phyloP scores from a whole-genome alignment of 2,329 filamentous ascomycete genomes.

The Fusarium odoratissimum region DNA sequence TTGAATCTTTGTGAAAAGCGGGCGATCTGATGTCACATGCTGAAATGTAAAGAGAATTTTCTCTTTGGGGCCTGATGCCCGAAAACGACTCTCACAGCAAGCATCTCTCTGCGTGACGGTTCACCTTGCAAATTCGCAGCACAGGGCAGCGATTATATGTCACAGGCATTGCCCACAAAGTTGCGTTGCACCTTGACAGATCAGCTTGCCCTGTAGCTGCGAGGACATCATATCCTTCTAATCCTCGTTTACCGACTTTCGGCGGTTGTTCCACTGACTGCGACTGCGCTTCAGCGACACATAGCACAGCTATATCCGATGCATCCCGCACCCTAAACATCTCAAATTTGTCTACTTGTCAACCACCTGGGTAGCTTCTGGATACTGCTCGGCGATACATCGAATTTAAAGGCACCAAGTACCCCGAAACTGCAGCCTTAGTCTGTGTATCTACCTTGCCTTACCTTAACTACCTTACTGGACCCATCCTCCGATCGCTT shows the following conservation, averaged over 20 bases:
- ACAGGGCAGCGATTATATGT: conserved; percentile 34
- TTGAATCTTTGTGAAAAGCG: neutral
- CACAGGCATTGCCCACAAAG: conserved; percentile 19
- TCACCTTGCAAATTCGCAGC: conserved; percentile 31
- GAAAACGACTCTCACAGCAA: conserved; percentile 13
- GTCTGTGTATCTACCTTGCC: neutral
- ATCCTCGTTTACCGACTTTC: neutral
- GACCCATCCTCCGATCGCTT: conserved; percentile 3
- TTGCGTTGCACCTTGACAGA: conserved; percentile 15
- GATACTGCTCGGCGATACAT: neutral
- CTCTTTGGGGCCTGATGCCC: conserved; percentile 18
- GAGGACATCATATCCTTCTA: conserved; percentile 14
- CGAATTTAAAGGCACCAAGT: neutral
- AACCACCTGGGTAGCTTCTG: neutral
- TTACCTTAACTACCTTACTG: neutral
- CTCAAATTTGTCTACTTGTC: neutral
- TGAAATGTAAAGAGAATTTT: conserved; percentile 43
- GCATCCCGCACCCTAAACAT: neutral
- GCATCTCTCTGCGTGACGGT: conserved; percentile 15
- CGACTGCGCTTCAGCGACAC: neutral
- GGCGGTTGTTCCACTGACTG: neutral
- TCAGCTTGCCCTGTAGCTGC: conserved; percentile 39
- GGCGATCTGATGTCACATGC: conserved; percentile 44
- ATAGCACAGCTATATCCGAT: conserved; percentile 5
- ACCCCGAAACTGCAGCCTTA: neutral